These are phyloP conservation scores for Stellera chamaejasme DNA, from an alignment of 345 rosid species.

Conservation along the genomic window DNA sequence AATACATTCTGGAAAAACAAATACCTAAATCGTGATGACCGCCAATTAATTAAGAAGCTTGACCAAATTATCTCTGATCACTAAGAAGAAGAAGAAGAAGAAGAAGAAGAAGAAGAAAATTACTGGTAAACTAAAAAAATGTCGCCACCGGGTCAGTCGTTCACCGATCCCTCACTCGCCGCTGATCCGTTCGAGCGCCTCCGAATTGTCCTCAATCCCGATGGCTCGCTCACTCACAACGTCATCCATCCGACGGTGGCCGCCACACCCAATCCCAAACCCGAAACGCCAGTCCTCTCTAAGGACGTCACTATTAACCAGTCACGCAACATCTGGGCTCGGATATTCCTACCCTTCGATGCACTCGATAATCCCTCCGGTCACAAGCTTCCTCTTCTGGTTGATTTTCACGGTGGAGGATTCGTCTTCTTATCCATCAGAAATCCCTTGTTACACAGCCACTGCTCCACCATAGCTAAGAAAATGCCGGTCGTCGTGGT, in stretches of 20 bases:
- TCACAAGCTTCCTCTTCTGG: constrained; percentile 41
- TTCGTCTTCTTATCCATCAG: constrained; percentile 36
- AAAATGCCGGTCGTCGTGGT: constrained; percentile 30
- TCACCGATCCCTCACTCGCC: constrained; percentile 3
- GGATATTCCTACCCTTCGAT: constrained; percentile 24
- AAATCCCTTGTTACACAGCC: constrained; percentile 7
- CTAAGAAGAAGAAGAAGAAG: too few relatives aligned
- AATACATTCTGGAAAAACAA: too few relatives aligned
- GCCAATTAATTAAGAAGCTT: too few relatives aligned
- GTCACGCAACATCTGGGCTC: constrained; percentile 20
- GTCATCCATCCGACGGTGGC: constrained; percentile 1
- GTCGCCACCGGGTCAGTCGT: not conserved
- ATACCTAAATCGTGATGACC: too few relatives aligned
- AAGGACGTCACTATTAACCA: constrained; percentile 29
- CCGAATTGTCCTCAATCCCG: constrained; percentile 19
- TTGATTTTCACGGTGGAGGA: constrained; percentile 61
- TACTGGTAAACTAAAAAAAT: not conserved
- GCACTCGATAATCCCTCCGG: not conserved
- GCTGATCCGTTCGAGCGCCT: constrained; percentile 25
- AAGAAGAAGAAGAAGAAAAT: too few relatives aligned
- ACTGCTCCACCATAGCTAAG: constrained; percentile 26
- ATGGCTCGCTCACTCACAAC: constrained; percentile 29
- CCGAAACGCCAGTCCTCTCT: constrained; percentile 15
- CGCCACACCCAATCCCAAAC: constrained; percentile 17
- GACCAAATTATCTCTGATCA: too few relatives aligned